phyloP scores from a whole-genome alignment of 2,329 filamentous ascomycete genomes.

The Alternaria brassicicola region DNA sequence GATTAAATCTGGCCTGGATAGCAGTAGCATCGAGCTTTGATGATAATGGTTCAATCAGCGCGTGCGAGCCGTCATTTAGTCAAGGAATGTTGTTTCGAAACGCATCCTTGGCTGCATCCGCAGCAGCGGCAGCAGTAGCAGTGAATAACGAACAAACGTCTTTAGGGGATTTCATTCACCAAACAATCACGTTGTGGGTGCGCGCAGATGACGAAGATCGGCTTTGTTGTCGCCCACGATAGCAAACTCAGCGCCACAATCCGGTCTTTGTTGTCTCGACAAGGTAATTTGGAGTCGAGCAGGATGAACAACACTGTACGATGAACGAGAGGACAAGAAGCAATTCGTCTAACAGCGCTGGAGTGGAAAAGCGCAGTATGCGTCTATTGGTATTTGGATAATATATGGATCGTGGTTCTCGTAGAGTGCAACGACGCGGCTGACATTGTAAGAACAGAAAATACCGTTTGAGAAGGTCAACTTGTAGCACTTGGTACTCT shows the following conservation, averaged over 20 bases:
- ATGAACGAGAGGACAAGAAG: neutral
- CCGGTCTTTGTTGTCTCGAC: slow-evolving; percentile 16
- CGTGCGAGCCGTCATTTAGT: slow-evolving; percentile 20
- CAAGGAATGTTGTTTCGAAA: slow-evolving; percentile 31
- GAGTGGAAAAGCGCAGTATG: slow-evolving; percentile 32
- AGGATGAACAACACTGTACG: neutral
- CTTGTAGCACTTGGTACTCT: neutral
- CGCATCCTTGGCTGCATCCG: slow-evolving; percentile 22
- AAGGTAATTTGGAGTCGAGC: neutral
- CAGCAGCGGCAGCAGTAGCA: neutral
- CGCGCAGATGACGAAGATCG: slow-evolving; percentile 20
- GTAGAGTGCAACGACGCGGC: neutral
- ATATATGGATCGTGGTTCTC: slow-evolving; percentile 18
- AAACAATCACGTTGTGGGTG: slow-evolving; percentile 28
- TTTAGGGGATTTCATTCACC: neutral
- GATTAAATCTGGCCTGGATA: neutral
- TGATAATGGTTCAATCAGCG: slow-evolving; percentile 10
- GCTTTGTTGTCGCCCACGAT: slow-evolving; percentile 24
- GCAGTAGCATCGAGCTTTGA: slow-evolving; percentile 11
- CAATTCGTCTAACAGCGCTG: neutral
- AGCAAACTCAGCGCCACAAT: slow-evolving; percentile 24
- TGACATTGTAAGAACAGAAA: neutral
- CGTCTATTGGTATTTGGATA: slow-evolving; percentile 15
- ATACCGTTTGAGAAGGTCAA: neutral
- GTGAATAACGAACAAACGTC: slow-evolving; percentile 17